These are phyloP conservation scores for Penicillium sp. DNA, from an alignment of 2,329 filamentous ascomycete genomes.

Conservation along the genomic window DNA sequence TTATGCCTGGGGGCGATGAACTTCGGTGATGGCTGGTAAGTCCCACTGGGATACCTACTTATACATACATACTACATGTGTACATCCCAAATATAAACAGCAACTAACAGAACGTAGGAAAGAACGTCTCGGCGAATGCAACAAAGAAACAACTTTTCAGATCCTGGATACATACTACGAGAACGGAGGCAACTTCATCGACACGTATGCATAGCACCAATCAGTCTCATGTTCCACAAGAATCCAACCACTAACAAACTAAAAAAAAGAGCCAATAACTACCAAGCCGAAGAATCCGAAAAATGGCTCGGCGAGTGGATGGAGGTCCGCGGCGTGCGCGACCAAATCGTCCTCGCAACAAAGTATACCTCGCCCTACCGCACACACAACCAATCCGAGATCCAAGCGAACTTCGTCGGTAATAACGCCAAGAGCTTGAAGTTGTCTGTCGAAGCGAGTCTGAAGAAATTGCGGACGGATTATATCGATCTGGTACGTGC, in stretches of 20 bases:
- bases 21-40: slow-evolving; percentile 50
- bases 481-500: slow-evolving; percentile 34
- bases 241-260: background rate
- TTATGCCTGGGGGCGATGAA: slow-evolving; percentile 56
- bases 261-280: slow-evolving; percentile 42
- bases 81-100: background rate
- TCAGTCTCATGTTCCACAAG: background rate
- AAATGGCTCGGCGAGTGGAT: slow-evolving; percentile 55
- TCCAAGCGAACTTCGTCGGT: slow-evolving; percentile 31
- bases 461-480: slow-evolving; percentile 33
- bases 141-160: slow-evolving; percentile 48
- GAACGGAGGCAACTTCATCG: slow-evolving; percentile 54
- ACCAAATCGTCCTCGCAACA: slow-evolving; percentile 55
- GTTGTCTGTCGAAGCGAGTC: slow-evolving; percentile 29
- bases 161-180: slow-evolving; percentile 52
- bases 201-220: slow-evolving; percentile 36
- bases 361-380: slow-evolving; percentile 46
- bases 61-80: background rate
- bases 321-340: slow-evolving; percentile 43
- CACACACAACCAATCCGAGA: slow-evolving; percentile 36
- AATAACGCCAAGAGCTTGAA: slow-evolving; percentile 35
- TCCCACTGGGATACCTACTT: background rate
- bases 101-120: slow-evolving; percentile 12
- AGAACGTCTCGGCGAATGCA: slow-evolving; percentile 39
- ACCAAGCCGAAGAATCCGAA: slow-evolving; percentile 50